Base-by-base conservation (phyloP, 805 yeast genomes). In the Cyberlindnera bimundalis region DNA sequence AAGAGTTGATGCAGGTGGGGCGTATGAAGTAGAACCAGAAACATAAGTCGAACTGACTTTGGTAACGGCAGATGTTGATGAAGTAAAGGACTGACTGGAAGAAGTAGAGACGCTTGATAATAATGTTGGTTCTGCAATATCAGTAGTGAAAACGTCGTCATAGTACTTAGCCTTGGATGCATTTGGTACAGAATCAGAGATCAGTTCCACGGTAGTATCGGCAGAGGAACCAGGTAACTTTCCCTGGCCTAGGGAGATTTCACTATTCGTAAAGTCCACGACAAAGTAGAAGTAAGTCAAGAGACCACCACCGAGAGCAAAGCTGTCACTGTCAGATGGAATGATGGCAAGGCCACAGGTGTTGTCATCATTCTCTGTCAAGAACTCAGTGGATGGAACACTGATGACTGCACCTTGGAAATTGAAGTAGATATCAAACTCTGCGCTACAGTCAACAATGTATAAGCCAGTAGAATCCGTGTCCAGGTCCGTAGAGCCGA, bases 181-280 rank as follows among this genome's bases (percentile, higher is more conserved):
- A n/a, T 36, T 40, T 13, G 43, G 41, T 13, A 40, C 18, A 12
- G 39, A 23, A n/a, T 16, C 37, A 10, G 6, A 8, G 19, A 39
- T 11, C 11, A 17, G 10, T 25, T 29, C 34, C 11, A 43, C 18
- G 8, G 19, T 19, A 5, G 40, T 43, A 17, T 43, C 47, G 11
- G 36, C 37, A 29, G 18, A 14, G 14, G 37, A 8, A n/a, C 50
- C 50, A 24, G 50, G 50, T 39, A 47, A 39, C 19, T 20, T 33
- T 3, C 46, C 43, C 30, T 43, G 44, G 6, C 50, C 50, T 17
- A 47, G 21, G 6, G 46, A 41, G 24, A 47, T 36, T 34, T 47
- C 38, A 11, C 20, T 20, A 12, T 34, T n/a, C 3, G 32, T 34
- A n/a, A 37, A 39, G 29, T 47, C 40, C 16, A 43, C 46, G 15